Base-by-base conservation (phyloP, 352 stramenopile species). In the Hyaloperonospora brassicae region DNA sequence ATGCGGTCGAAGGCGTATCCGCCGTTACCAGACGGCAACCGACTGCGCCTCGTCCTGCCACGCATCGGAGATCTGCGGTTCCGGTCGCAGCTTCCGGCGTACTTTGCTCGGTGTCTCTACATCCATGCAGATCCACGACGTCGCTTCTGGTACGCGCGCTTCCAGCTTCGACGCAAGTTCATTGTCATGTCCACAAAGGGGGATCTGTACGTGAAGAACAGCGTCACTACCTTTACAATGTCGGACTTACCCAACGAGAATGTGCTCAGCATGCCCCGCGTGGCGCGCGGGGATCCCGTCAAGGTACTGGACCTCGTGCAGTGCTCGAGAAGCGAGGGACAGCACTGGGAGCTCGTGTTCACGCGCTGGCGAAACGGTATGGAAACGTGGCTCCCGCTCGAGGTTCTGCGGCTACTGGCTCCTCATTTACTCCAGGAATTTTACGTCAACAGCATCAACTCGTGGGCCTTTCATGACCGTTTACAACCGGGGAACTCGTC, bases 401-500 rank as follows among this genome's bases (percentile, higher is more conserved):
- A 87, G 44, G 61, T 86, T 25, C 66, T 86, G 51, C 66, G 79
- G 42, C 44, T 62, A 23, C 66, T 62, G 24, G 64, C 72, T 6
- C 34, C 64, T 13, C 53, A 75, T 9, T 47, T 87, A 42, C 54
- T 90, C 43, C 76, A 90, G 49, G 72, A 80, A 49, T 87, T 90
- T 52, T 90, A 86, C 46, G 77, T 88, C 40, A 86, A 80, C 49
- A 83, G 59, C 24, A 72, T 87, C 57, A 90, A 90, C 55, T 90
- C 79, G 35, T 90, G 79, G 79, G 64, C 52, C 5, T 79, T 87
- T 40, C 64, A 70, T 34, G 50, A 64, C 22, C 77, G 79, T 30
- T 53, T 88, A 24, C 58, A 69, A 25, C 56, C 61, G 1, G 50
- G 63, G 9, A 85, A 65, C 31, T 61, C 84, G 10, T 41, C 38